These are phyloP conservation scores for Baorangia bicolor DNA, from an alignment of 768 basidiomycete genomes.

Conservation along the genomic window DNA sequence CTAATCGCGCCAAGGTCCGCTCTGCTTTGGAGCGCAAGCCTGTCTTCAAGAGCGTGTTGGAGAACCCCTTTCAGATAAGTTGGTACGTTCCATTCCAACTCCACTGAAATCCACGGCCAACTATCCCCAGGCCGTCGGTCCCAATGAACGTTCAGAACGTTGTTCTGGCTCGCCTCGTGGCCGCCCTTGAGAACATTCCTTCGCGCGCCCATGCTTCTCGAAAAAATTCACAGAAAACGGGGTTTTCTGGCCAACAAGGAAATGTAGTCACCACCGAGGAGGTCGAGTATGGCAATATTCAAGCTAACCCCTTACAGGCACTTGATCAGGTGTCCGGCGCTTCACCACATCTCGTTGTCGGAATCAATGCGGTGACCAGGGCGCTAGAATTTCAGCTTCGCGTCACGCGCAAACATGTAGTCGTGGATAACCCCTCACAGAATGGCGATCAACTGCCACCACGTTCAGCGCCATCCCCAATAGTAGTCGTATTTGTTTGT, in stretches of 20 bases:
- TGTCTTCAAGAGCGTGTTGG: conserved; percentile 68
- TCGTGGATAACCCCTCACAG: neutral
- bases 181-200: conserved; percentile 50
- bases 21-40: conserved; percentile 51
- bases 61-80: conserved; percentile 66
- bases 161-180: conserved; percentile 50
- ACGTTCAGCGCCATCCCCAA: conserved; percentile 5
- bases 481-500: conserved; percentile 62
- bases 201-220: conserved; percentile 31
- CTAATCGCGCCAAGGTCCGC: conserved; percentile 61
- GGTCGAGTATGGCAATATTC: neutral
- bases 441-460: neutral
- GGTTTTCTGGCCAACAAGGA: neutral
- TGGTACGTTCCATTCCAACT: conserved; percentile 48
- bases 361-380: conserved; percentile 82
- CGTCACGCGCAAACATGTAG: conserved; percentile 23
- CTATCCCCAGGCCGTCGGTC: conserved; percentile 54
- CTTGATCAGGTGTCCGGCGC: neutral
- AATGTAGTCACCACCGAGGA: conserved; percentile 31
- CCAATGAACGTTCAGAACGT: conserved; percentile 62
- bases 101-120: neutral
- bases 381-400: conserved; percentile 59
- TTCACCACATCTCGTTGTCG: conserved; percentile 49
- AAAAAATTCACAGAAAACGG: conserved; percentile 1
- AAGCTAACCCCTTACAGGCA: neutral